Evolutionary conservation across 208 protist genomes (phyloP), one percentile per base, ranked within the genome.

Genomic region (Leishmania guyanensis): DNA sequence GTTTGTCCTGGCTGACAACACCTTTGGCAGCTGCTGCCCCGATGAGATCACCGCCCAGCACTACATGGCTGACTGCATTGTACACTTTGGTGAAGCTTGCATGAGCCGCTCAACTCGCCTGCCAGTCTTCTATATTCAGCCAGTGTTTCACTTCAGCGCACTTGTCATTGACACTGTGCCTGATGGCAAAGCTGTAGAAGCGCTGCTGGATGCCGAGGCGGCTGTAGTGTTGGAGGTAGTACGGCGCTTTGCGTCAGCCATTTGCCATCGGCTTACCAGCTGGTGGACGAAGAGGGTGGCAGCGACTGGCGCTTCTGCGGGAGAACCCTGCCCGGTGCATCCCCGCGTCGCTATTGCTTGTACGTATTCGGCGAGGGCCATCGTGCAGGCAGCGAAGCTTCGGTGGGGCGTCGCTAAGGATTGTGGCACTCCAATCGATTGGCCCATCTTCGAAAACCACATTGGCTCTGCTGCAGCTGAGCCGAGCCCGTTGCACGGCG

Each of bases 11-110:
- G 95, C 92, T 10, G 96, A 98, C 88, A 98, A 93, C 80, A 97
- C 95, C 0, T 98, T 98, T 80, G 95, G 91, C 54, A 94, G 92
- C 73, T 98, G 96, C 86, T 98, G 96, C 86, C 91, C 94, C 0
- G 96, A 98, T 77, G 94, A 96, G 80, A 93, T 98, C 66, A 97
- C 94, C 0, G 93, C 96, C 14, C 91, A 95, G 81, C 96, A 98
- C 80, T 94, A 95, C 85, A 53, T 73, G 29, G 85, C 86, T 17
- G 92, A 98, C 43, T 94, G 88, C 75, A 95, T 98, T 76, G 86
- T 98, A 74, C 95, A 98, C 85, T 98, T 96, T 88, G 96, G 96
- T 5, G 86, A 94, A 29, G 92, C 95, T 26, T 98, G 96, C 86
- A 91, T 96, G 86, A 98, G 92, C 77, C 85, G 86, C 54, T 91